Evolutionary conservation across 441 rosid species (phyloP).

Genomic region (Aquilaria agallochum): DNA sequence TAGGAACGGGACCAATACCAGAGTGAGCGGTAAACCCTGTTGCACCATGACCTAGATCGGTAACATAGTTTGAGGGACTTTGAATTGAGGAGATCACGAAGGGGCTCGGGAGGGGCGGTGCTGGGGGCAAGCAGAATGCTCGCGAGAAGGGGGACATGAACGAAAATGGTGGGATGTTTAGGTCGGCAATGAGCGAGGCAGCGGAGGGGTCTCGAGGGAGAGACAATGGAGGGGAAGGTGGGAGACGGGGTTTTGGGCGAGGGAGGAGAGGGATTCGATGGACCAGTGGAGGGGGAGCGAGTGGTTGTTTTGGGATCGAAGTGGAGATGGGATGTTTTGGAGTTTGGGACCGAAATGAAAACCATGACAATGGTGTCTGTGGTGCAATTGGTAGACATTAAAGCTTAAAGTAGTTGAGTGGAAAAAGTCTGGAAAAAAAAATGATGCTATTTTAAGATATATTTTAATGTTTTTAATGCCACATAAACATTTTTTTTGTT

Average conservation of each 20-base stretch:
- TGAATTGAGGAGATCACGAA: slow-evolving; percentile 79
- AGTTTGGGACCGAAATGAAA: slow-evolving; percentile 47
- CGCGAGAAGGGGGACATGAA: slow-evolving; percentile 65
- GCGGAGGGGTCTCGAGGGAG: not conserved
- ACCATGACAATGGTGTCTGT: slow-evolving; percentile 32
- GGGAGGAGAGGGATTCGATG: slow-evolving; percentile 21
- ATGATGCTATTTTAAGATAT: too few species aligned
- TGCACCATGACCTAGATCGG: slow-evolving; percentile 94
- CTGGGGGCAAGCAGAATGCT: slow-evolving; percentile 37
- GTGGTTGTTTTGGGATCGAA: slow-evolving; percentile 52
- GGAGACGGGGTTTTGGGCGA: slow-evolving; percentile 33
- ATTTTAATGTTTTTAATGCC: too few species aligned
- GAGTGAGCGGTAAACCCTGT: slow-evolving; percentile 95
- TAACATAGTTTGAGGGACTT: slow-evolving; percentile 81
- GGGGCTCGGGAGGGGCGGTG: slow-evolving; percentile 47
- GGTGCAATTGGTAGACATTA: too few species aligned
- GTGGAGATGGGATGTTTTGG: slow-evolving; percentile 41
- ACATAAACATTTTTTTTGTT: too few species aligned
- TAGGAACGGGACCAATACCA: slow-evolving; percentile 92
- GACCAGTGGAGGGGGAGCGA: slow-evolving; percentile 39
- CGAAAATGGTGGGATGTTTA: slow-evolving; percentile 58
- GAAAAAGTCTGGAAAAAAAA: too few species aligned
- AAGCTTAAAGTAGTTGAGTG: too few species aligned
- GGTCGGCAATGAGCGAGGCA: slow-evolving; percentile 38
- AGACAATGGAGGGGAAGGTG: slow-evolving; percentile 17